Conservation (phyloP, 495 filamentous ascomycete genomes). For the Aspergillus asperescens region DNA sequence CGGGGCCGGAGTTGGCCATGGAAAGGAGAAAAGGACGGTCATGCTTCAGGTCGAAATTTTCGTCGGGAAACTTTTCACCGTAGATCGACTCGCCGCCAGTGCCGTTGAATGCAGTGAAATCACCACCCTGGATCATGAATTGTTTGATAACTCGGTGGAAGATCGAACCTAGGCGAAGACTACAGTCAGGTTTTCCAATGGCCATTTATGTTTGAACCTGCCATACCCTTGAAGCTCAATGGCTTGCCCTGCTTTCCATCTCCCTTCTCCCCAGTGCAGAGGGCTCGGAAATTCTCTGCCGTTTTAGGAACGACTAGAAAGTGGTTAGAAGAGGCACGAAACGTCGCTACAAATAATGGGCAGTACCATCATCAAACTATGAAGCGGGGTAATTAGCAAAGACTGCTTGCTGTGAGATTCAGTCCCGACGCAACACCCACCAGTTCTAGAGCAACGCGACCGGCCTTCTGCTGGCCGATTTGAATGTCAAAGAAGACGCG, state of each 20-base stretch:
- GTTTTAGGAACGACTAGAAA: slow-evolving; percentile 79
- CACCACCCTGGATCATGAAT: slow-evolving; percentile 99
- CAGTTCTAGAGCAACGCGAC: slow-evolving; percentile 77
- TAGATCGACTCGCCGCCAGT: slow-evolving; percentile 98
- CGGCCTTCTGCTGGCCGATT: slow-evolving; percentile 63
- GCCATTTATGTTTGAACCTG: neutral
- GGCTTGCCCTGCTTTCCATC: slow-evolving; percentile 80
- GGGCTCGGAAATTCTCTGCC: slow-evolving; percentile 85
- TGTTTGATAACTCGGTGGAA: slow-evolving; percentile 98
- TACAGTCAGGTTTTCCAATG: neutral
- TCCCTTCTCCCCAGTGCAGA: slow-evolving; percentile 91
- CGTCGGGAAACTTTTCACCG: slow-evolving; percentile 94
- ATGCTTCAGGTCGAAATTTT: slow-evolving; percentile 93
- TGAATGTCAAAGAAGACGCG: slow-evolving; percentile 87
- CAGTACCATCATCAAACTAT: slow-evolving; percentile 69
- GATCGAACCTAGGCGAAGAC: slow-evolving; percentile 49
- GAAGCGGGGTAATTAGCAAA: slow-evolving; percentile 18
- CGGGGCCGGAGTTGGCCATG: slow-evolving; percentile 95
- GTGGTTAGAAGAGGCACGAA: slow-evolving; percentile 17
- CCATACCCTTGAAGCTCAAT: slow-evolving; percentile 58
- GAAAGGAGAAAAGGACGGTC: slow-evolving; percentile 89
- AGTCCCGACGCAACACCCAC: slow-evolving; percentile 37
- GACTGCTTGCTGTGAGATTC: neutral
- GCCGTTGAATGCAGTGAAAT: slow-evolving; percentile 94
- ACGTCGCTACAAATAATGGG: neutral